Evolutionary conservation across 306 rosid species (phyloP).

Genomic region (Vicia villosa): DNA sequence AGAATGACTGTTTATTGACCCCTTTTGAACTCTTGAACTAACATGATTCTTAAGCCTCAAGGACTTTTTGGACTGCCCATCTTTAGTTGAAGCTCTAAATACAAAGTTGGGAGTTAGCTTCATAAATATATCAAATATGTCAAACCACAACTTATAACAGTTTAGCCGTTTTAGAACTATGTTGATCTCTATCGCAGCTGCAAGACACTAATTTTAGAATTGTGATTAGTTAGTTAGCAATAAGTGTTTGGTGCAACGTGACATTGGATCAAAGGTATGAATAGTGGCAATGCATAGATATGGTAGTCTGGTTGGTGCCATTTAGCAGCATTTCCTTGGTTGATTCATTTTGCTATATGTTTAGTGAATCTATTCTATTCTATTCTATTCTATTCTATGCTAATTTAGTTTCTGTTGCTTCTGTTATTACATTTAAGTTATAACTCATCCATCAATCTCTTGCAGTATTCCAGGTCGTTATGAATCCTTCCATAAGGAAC

Average conservation of each 20-base stretch:
- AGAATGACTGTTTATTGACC: background rate
- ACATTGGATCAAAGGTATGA: background rate
- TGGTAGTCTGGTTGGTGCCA: background rate
- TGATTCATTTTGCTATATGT: background rate
- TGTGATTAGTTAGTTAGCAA: background rate
- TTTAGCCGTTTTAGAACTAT: background rate
- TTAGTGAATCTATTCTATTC: background rate
- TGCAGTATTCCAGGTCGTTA: constrained; percentile 73
- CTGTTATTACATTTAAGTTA: background rate
- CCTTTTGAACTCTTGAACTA: background rate
- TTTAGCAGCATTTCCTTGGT: constrained; percentile 5
- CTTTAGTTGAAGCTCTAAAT: background rate
- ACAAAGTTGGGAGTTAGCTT: background rate
- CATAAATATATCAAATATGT: background rate
- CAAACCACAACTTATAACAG: background rate
- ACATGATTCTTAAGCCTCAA: background rate
- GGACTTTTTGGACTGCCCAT: background rate
- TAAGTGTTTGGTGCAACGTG: background rate
- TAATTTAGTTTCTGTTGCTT: background rate
- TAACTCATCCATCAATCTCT: constrained; percentile 23
- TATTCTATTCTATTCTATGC: background rate
- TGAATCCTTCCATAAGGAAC: constrained; percentile 73
- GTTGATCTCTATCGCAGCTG: background rate
- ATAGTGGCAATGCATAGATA: background rate
- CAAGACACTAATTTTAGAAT: background rate